Evolutionary conservation across 2,329 filamentous ascomycete species (phyloP), one percentile per base, ranked within the genome.

Genomic region (Pseudocercospora cruenta): DNA sequence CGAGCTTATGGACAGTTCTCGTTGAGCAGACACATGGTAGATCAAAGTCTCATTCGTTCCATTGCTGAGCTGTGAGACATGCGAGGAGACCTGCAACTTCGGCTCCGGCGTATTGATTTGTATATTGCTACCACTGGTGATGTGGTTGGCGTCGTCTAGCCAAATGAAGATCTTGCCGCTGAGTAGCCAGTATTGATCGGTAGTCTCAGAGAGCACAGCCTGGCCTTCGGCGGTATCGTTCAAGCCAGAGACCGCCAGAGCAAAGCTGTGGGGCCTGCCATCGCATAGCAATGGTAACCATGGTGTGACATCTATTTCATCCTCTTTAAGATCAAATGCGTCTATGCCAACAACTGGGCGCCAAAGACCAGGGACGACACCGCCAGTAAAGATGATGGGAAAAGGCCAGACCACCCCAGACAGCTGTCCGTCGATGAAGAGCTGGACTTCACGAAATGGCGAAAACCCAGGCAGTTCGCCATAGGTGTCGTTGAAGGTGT

Each of bases 151-250:
- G 2, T 79, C 69, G 71, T 90, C 88, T 0, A 90, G 82, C 87
- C 91, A 95, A n/a, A 93, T 71, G 75, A 95, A 94, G 10, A 94
- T 82, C 77, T 94, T 95, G 45, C 91, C 92, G 0, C 89, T 90
- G 2, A 95, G 85, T 16, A 90, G 85, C 92, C 92, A 95, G 73
- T 87, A 87, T 61, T 83, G 85, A n/a, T 83, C 86, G 2, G 91
- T 87, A 0, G 83, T 83, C 22, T 84, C 77, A 0, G 85, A 85
- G 6, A 90, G 75, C 1, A 73, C 76, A 1, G 83, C 85, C 21
- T 75, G 78, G 7, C 82, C 83, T 12, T 79, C 75, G 1, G 82
- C 82, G 62, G 85, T 79, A 68, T 91, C 87, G 54, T 87, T 78
- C 8, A 94, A 80, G 0, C 91, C 91, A 0, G 84, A 84, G 4